Evolutionary conservation across 1,284 basidiomycete genomes (phyloP), one percentile per base, ranked within the genome.

Genomic region (Ustilago loliicola): DNA sequence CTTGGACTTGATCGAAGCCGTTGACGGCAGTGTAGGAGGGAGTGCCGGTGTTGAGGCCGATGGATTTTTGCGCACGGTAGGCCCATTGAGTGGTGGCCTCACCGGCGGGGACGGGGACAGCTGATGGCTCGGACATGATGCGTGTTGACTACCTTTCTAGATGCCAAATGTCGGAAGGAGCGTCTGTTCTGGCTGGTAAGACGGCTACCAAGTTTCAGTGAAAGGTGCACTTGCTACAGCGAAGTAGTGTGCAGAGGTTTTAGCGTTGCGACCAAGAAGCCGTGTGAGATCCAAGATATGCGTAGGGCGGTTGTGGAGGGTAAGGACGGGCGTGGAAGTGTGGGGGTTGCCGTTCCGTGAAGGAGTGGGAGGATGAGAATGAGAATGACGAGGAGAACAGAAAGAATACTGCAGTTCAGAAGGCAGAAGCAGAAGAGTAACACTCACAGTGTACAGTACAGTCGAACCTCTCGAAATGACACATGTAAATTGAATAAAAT

Each of bases 1-100:
- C 89, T 73, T 93, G 69, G 92, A 92, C 57, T 81, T 86, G 72
- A 48, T 83, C 84, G 81, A 96, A 93, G 61, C 90, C 91, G 66
- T 90, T 87, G 47, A 93, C 88, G 25, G 91, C 87, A 29, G 89
- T 87, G 87, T 95, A 98, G 78, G 91, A 89, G 59, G 96, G 94
- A 19, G 91, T 89, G 48, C 93, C 94, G 73, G 91, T 90, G 84
- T 94, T 91, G 83, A 98, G 90, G 76, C 94, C 94, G 70, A 96
- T 89, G 66, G 91, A 90, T 91, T 97, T 98, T 90, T 96, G 95
- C 57, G 96, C 93, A 87, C 96, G 94, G 89, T 92, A 81, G 53
- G 79, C 79, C 79, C 79, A 81, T 47, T 81, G 79, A 21, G 79
- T 81, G 54, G 67, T 70, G 21, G 79, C 66, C 34, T 73, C 71